A percentile compares a stretch with the other conserved stretches of the same genome.
Evolutionary conservation across 2,329 filamentous ascomycete genomes (phyloP).

Genomic region (Hypoxylon sp.): DNA sequence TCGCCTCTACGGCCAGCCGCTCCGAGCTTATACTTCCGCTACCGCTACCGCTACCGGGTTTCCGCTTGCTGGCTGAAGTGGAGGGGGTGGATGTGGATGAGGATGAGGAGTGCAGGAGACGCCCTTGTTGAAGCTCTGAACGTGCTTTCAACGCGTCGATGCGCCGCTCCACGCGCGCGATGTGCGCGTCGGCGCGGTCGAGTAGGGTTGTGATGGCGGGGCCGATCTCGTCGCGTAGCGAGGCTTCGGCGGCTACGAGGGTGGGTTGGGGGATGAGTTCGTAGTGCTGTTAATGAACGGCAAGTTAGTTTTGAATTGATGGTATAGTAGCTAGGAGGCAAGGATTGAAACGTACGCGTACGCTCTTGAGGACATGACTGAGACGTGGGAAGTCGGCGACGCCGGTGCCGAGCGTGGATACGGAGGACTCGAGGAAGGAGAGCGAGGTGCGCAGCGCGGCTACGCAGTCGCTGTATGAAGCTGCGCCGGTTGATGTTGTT

Average conservation of each 20-base stretch:
- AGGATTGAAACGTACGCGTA: constrained; percentile 62
- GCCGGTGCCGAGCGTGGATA: constrained; percentile 68
- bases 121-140: constrained; percentile 85
- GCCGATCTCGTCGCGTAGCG: constrained; percentile 89
- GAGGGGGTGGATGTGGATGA: constrained; percentile 50
- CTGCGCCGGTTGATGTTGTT: constrained; percentile 33
- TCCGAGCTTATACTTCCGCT: constrained; percentile 8
- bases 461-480: constrained; percentile 70
- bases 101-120: constrained; percentile 57
- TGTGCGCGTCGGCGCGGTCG: constrained; percentile 83
- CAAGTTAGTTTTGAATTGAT: background rate
- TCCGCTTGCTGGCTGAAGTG: background rate
- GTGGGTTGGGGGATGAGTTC: constrained; percentile 90
- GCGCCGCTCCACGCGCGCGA: constrained; percentile 85
- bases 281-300: constrained; percentile 76
- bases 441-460: constrained; percentile 72
- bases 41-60: background rate
- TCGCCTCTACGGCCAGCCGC: constrained; percentile 68
- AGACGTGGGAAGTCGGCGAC: constrained; percentile 72
- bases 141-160: constrained; percentile 88
- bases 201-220: constrained; percentile 86
- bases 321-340: background rate
- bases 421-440: constrained; percentile 72
- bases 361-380: constrained; percentile 68
- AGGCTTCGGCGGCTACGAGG: constrained; percentile 84